phyloP scores from a whole-genome alignment of 176 grass and related monocot genomes.

The Oryza coarctata region DNA sequence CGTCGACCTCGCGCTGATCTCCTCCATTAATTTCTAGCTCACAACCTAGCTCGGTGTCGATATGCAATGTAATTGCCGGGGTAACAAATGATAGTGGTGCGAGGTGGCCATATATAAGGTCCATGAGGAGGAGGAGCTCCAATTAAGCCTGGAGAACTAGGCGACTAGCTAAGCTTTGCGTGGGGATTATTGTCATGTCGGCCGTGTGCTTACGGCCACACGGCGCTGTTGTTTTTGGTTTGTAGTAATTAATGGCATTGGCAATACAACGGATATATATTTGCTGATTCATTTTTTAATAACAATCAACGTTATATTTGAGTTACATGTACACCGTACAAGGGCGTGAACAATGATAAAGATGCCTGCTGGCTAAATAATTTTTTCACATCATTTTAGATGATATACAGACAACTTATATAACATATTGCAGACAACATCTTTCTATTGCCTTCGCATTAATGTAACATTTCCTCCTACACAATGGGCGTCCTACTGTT shows the following conservation, averaged over 20 bases:
- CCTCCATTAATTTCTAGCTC: slow-evolving; percentile 20
- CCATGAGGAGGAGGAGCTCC: background rate
- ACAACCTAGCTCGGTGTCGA: background rate
- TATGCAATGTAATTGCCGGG: background rate
- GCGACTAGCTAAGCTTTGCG: too few species aligned
- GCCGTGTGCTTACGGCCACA: background rate
- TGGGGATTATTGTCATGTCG: background rate
- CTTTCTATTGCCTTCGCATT: too few species aligned
- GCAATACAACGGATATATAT: background rate
- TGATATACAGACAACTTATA: too few species aligned
- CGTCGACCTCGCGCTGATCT: background rate
- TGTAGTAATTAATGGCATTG: background rate
- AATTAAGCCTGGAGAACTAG: background rate
- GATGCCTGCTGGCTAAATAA: too few species aligned
- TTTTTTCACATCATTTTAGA: too few species aligned
- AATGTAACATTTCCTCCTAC: too few species aligned
- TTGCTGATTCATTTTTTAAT: background rate
- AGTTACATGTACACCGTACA: too few species aligned
- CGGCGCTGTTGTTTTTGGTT: background rate
- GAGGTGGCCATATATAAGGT: background rate
- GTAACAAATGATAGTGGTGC: background rate
- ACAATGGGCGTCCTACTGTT: too few species aligned
- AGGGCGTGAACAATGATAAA: too few species aligned
- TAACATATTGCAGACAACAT: too few species aligned
- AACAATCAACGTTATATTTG: too few species aligned